phyloP scores from a whole-genome alignment of 768 basidiomycete genomes.

The Neoboletus magnificus region DNA sequence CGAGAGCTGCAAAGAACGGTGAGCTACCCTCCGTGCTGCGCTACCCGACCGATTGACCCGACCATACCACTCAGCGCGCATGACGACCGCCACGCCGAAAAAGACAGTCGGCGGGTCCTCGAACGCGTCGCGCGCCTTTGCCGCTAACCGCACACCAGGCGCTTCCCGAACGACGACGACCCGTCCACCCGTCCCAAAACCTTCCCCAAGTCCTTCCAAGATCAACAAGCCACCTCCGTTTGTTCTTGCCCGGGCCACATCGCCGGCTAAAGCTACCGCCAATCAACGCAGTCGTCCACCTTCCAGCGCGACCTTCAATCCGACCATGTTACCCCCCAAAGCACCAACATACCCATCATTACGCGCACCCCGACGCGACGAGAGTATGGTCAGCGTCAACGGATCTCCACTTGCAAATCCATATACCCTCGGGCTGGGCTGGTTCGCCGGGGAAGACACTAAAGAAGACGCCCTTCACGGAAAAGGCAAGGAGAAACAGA shows the following conservation, averaged over 20 bases:
- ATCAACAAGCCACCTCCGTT: constrained; percentile 23
- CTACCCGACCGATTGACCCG: neutral
- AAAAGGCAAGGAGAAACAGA: constrained; percentile 25
- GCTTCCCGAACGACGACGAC: constrained; percentile 27
- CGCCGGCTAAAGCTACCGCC: constrained; percentile 45
- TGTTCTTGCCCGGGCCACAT: constrained; percentile 41
- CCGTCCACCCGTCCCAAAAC: constrained; percentile 27
- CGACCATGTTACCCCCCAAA: constrained; percentile 48
- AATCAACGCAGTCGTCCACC: constrained; percentile 41
- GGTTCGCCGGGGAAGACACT: constrained; percentile 44
- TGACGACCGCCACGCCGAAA: constrained; percentile 48
- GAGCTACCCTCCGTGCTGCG: neutral
- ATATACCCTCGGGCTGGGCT: constrained; percentile 60
- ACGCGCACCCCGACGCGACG: constrained; percentile 68
- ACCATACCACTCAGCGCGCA: constrained; percentile 36
- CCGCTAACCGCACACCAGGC: constrained; percentile 43
- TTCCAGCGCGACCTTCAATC: constrained; percentile 70
- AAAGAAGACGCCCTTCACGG: constrained; percentile 21
- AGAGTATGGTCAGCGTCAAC: constrained; percentile 77
- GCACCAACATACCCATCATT: constrained; percentile 43
- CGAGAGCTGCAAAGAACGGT: constrained; percentile 61
- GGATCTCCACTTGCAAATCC: constrained; percentile 83
- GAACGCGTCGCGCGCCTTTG: constrained; percentile 41
- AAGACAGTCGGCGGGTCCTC: constrained; percentile 46
- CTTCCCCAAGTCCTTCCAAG: constrained; percentile 39